phyloP scores from a whole-genome alignment of 140 eudicot genomes.

The Flaveria floridana region DNA sequence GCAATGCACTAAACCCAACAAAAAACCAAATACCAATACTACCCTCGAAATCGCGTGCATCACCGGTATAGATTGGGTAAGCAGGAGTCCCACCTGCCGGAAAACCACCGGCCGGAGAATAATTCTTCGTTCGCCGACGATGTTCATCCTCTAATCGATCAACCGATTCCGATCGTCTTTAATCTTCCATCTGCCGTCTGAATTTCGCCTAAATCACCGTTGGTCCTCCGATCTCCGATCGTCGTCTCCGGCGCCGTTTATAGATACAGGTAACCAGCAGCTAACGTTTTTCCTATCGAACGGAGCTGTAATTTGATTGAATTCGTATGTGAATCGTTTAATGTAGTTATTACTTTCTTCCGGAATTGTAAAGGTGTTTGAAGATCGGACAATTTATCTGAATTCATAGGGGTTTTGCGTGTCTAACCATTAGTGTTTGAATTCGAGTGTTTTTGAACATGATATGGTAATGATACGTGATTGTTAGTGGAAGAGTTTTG shows the following conservation, averaged over 20 bases:
- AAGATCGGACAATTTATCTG: constrained; percentile 15
- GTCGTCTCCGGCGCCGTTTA: constrained; percentile 22
- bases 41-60: constrained; percentile 25
- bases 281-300: background rate
- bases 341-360: background rate
- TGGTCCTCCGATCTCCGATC: constrained; percentile 24
- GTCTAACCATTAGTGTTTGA: background rate
- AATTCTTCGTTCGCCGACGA: background rate
- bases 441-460: background rate
- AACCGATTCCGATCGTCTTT: constrained; percentile 19
- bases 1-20: background rate
- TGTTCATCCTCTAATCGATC: background rate
- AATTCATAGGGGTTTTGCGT: constrained; percentile 15
- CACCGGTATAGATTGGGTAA: constrained; percentile 18
- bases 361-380: background rate
- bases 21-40: constrained; percentile 23
- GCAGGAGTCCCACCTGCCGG: constrained; percentile 15
- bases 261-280: constrained; percentile 19
- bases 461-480: background rate
- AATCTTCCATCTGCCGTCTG: background rate
- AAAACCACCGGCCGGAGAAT: constrained; percentile 18
- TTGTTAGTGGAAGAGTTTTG: background rate
- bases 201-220: constrained; percentile 6
- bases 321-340: background rate
- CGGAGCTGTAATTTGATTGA: background rate